These are phyloP conservation scores for Metarhizium album DNA, from an alignment of 2,329 filamentous ascomycete species.

Conservation along the genomic window DNA sequence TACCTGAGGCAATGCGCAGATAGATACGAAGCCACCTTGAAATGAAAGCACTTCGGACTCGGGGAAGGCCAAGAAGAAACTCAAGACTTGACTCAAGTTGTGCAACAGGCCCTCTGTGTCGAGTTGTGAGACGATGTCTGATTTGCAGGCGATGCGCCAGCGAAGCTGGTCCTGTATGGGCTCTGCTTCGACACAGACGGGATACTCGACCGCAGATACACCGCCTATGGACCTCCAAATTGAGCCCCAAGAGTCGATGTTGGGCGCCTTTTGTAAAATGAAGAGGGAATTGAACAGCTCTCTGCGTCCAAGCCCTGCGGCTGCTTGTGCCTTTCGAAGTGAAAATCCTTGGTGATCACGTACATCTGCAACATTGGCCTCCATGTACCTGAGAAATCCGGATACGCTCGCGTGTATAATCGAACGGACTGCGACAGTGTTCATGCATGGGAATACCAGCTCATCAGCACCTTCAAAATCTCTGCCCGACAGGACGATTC, in stretches of 20 bases:
- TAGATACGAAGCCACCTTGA: slow-evolving; percentile 37
- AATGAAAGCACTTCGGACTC: slow-evolving; percentile 44
- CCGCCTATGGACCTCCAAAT: slow-evolving; percentile 56
- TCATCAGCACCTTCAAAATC: slow-evolving; percentile 58
- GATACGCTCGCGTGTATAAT: slow-evolving; percentile 57
- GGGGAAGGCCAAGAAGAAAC: slow-evolving; percentile 39
- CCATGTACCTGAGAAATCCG: slow-evolving; percentile 61
- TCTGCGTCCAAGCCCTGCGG: slow-evolving; percentile 21
- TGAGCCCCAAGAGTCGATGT: not conserved
- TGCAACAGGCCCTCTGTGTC: slow-evolving; percentile 42
- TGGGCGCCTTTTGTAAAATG: slow-evolving; percentile 35
- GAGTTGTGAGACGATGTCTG: slow-evolving; percentile 34
- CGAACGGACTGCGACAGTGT: slow-evolving; percentile 67
- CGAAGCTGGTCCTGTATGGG: slow-evolving; percentile 40
- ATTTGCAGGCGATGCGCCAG: slow-evolving; percentile 65
- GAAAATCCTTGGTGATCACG: slow-evolving; percentile 68
- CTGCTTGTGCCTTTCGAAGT: slow-evolving; percentile 54
- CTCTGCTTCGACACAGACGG: slow-evolving; percentile 75
- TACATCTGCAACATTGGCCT: slow-evolving; percentile 56
- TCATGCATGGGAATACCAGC: slow-evolving; percentile 83
- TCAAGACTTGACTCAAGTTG: slow-evolving; percentile 48
- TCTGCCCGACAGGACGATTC: slow-evolving; percentile 75
- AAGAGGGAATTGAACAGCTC: slow-evolving; percentile 46
- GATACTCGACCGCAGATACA: slow-evolving; percentile 64
- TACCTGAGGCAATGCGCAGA: slow-evolving; percentile 49